Percentiles rank a stretch among this genome's conserved stretches.
These are phyloP conservation scores for Cyclostephanos tholiformis DNA, from an alignment of 108 stramenopile genomes.

Conservation along the genomic window DNA sequence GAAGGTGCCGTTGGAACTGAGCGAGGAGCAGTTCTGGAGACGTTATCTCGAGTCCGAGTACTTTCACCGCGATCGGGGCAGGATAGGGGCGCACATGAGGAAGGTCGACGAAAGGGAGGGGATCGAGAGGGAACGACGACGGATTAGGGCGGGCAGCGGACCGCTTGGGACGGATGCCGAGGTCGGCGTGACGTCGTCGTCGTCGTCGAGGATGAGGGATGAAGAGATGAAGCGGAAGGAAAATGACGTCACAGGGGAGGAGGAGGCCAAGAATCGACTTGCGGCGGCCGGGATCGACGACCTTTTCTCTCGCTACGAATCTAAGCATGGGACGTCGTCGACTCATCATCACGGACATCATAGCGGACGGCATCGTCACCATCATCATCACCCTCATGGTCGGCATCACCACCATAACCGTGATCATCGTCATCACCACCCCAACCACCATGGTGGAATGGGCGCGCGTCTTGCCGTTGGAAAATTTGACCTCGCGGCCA, in stretches of 20 bases:
- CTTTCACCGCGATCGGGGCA: conserved; percentile 88
- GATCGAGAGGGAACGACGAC: conserved; percentile 28
- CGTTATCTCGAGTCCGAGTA: conserved; percentile 86
- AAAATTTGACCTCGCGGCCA: conserved; percentile 87
- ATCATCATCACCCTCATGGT: conserved; percentile 29
- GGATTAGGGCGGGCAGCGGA: neutral
- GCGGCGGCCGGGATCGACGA: conserved; percentile 87
- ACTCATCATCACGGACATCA: conserved; percentile 2
- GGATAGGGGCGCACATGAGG: conserved; percentile 59
- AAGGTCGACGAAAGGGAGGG: conserved; percentile 36
- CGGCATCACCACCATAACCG: conserved; percentile 8
- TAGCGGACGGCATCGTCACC: conserved; percentile 4
- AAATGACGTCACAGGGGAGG: conserved; percentile 26
- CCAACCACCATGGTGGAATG: neutral
- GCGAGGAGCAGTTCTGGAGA: conserved; percentile 90
- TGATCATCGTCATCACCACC: conserved; percentile 11
- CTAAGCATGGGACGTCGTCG: conserved; percentile 23
- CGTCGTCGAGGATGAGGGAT: neutral
- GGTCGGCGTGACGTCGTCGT: neutral
- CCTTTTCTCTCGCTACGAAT: conserved; percentile 78
- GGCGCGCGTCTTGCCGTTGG: conserved; percentile 75
- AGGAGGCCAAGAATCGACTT: conserved; percentile 55
- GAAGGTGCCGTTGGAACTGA: conserved; percentile 86
- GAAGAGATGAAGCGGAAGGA: conserved; percentile 22
- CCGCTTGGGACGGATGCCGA: neutral